These are phyloP conservation scores for Ehretia macrophylla DNA, from an alignment of 257 asterid genomes.

Conservation along the genomic window DNA sequence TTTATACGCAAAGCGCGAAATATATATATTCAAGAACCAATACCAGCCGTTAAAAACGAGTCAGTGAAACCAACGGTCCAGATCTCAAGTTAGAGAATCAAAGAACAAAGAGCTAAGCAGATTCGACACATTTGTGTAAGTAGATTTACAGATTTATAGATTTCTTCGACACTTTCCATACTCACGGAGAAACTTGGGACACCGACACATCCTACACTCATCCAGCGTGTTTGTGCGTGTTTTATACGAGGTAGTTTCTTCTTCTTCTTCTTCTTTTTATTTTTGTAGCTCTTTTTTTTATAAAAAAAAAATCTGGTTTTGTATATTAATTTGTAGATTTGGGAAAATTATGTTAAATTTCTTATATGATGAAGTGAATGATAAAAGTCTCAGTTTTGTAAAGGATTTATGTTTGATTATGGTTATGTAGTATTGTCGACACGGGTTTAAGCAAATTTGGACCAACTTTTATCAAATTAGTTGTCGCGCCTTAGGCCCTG, in stretches of 20 bases:
- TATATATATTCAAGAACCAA: neutral
- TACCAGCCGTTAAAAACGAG: neutral
- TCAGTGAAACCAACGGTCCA: neutral
- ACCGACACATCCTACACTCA: neutral
- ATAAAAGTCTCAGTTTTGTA: no score
- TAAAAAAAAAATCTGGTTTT: neutral
- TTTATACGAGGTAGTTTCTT: neutral
- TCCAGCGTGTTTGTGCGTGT: neutral
- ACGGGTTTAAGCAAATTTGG: no score
- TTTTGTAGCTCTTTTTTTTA: no score
- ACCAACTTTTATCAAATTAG: no score
- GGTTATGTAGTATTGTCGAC: no score
- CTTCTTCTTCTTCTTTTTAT: neutral
- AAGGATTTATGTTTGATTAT: no score
- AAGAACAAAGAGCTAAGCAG: neutral
- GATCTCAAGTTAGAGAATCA: neutral
- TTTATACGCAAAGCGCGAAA: neutral
- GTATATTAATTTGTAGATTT: neutral
- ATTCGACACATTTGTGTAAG: no score
- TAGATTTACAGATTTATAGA: no score
- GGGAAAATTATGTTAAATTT: neutral
- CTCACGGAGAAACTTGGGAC: neutral
- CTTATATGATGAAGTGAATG: no score
- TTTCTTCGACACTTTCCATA: neutral
- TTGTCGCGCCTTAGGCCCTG: no score